Percentiles rank a stretch among this genome's conserved stretches.
phyloP scores from a whole-genome alignment of 805 yeast species.

The Monosporozyma yasuniensis region DNA sequence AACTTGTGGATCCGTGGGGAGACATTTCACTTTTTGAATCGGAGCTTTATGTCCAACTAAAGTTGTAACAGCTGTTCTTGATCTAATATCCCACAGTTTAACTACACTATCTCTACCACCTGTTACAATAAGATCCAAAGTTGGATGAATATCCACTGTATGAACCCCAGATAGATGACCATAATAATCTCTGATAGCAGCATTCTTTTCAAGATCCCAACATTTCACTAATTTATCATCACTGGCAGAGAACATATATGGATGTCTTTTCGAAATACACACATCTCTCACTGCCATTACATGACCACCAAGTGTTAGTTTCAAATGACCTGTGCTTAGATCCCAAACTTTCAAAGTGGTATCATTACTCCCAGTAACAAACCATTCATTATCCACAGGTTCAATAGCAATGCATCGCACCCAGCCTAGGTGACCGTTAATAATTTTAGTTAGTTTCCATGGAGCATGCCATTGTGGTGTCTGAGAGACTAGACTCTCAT shows the following conservation, averaged over 20 bases:
- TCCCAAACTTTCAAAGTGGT: conserved; percentile 90
- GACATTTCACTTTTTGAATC: conserved; percentile 58
- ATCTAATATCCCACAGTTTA: conserved; percentile 88
- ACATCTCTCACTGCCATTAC: conserved; percentile 79
- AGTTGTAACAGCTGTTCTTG: conserved; percentile 64
- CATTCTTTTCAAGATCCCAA: conserved; percentile 90
- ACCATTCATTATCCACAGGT: conserved; percentile 76
- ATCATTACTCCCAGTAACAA: conserved; percentile 86
- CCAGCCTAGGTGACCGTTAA: conserved; percentile 92
- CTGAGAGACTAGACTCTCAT: conserved; percentile 14
- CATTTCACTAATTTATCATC: conserved; percentile 90
- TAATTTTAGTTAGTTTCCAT: conserved; percentile 66
- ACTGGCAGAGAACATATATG: conserved; percentile 84
- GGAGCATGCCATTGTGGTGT: conserved; percentile 43
- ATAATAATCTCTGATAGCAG: conserved; percentile 76
- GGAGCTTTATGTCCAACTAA: conserved; percentile 76
- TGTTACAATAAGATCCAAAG: conserved; percentile 67
- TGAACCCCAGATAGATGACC: conserved; percentile 92
- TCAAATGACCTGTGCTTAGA: conserved; percentile 57
- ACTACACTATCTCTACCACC: conserved; percentile 86
- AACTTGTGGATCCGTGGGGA: conserved; percentile 76
- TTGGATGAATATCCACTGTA: conserved; percentile 78
- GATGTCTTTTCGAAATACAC: conserved; percentile 63
- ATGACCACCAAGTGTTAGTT: conserved; percentile 81
- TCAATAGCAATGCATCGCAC: conserved; percentile 75